phyloP scores from a whole-genome alignment of 176 grass and related monocot species.

The Bromus sterilis region DNA sequence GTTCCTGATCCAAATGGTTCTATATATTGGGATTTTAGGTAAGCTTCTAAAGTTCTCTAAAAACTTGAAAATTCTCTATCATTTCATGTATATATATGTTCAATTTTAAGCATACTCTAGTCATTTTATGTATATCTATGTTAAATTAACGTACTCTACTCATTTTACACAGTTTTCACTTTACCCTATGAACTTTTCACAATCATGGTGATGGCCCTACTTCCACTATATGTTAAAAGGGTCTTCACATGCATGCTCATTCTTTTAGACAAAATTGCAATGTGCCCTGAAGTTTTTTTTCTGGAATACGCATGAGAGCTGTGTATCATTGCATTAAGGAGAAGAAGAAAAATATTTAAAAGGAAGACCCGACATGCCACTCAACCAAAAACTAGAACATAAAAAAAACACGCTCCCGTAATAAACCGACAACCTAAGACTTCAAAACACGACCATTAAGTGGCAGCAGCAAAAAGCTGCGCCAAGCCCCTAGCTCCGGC shows the following conservation, averaged over 20 bases:
- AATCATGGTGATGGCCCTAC: not conserved
- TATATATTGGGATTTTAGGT: conserved; percentile 99
- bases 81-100: not conserved
- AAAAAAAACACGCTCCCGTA: no score
- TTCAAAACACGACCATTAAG: no score
- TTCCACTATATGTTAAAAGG: not conserved
- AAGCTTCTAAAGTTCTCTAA: conserved; percentile 30
- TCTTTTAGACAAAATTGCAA: not conserved
- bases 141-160: no score
- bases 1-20: conserved; percentile 82
- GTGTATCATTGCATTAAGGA: no score
- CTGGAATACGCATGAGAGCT: no score
- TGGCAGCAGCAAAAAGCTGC: no score
- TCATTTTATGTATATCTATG: not conserved
- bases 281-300: not conserved
- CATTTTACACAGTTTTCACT: not conserved
- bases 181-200: not conserved
- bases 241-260: not conserved
- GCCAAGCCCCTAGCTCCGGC: no score
- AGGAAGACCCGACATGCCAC: no score
- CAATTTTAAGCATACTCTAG: not conserved
- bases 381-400: no score
- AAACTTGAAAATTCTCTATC: not conserved
- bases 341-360: no score
- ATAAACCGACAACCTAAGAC: no score